Evolutionary conservation across 352 stramenopile genomes (phyloP).

Genomic region (Pythium dissotocum): DNA sequence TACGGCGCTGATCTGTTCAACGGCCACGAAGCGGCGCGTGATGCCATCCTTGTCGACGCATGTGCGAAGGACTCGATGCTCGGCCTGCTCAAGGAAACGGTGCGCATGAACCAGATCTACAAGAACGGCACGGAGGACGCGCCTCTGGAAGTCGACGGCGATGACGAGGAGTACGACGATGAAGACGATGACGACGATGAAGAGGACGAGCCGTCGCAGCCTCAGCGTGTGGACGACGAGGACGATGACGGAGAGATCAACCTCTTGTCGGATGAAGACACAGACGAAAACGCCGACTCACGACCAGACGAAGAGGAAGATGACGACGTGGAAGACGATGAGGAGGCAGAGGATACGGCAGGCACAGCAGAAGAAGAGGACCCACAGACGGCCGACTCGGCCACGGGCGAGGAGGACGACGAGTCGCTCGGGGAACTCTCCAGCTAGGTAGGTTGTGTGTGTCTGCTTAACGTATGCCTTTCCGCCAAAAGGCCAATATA

Average conservation of each 20-base stretch:
- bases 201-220: conserved; percentile 26
- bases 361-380: conserved; percentile 33
- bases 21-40: conserved; percentile 54
- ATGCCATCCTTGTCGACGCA: conserved; percentile 63
- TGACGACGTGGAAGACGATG: conserved; percentile 27
- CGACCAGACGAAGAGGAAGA: conserved; percentile 21
- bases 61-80: conserved; percentile 61
- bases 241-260: conserved; percentile 38
- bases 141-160: conserved; percentile 60
- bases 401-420: conserved; percentile 23
- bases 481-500: conserved; percentile 2
- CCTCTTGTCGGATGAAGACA: conserved; percentile 56
- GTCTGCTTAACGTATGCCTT: conserved; percentile 6
- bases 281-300: conserved; percentile 33
- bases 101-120: conserved; percentile 48
- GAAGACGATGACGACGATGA: conserved; percentile 36
- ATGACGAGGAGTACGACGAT: conserved; percentile 47
- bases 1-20: conserved; percentile 70
- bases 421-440: conserved; percentile 26
- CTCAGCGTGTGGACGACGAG: conserved; percentile 12
- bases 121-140: conserved; percentile 48
- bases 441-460: conserved; percentile 21
- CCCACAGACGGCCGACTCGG: conserved; percentile 27
- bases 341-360: conserved; percentile 26
- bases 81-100: conserved; percentile 55